These are phyloP conservation scores for Gossypium australe DNA, from an alignment of 345 rosid species.

Conservation along the genomic window DNA sequence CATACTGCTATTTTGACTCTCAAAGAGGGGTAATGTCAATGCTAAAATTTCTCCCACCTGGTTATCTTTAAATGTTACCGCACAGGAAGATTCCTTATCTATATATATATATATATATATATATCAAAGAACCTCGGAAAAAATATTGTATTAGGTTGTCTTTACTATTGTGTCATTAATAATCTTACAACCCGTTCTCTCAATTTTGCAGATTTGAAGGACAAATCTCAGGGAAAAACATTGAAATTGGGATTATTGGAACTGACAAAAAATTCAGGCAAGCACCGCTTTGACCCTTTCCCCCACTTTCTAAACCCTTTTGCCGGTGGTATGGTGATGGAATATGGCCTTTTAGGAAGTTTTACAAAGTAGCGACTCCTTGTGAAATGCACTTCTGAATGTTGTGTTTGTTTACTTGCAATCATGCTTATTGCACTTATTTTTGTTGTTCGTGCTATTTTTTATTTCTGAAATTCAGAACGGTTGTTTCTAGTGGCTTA, in stretches of 20 bases:
- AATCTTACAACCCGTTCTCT: not conserved
- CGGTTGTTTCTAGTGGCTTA: not conserved
- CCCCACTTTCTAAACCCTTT: not conserved
- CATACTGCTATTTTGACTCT: constrained; percentile 92
- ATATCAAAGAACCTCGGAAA: not conserved
- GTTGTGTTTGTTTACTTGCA: not conserved
- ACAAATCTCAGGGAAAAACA: constrained; percentile 75
- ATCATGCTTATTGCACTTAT: not conserved
- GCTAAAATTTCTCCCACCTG: not conserved
- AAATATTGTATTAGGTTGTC: not conserved
- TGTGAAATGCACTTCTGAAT: not conserved
- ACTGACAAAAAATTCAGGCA: constrained; percentile 77
- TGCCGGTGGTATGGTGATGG: not conserved
- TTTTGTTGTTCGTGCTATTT: not conserved
- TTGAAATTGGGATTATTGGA: constrained; percentile 80
- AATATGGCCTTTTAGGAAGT: not conserved
- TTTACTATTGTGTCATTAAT: not conserved
- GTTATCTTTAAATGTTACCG: not conserved
- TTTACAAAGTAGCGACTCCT: too few species aligned
- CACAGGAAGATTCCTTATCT: not conserved
- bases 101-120: not conserved
- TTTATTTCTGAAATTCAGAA: not conserved
- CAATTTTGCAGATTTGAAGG: constrained; percentile 76
- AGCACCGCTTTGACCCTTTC: not conserved
- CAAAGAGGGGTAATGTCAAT: constrained; percentile 70